phyloP scores from a whole-genome alignment of 331 rosid species.

The Malus hybrid region DNA sequence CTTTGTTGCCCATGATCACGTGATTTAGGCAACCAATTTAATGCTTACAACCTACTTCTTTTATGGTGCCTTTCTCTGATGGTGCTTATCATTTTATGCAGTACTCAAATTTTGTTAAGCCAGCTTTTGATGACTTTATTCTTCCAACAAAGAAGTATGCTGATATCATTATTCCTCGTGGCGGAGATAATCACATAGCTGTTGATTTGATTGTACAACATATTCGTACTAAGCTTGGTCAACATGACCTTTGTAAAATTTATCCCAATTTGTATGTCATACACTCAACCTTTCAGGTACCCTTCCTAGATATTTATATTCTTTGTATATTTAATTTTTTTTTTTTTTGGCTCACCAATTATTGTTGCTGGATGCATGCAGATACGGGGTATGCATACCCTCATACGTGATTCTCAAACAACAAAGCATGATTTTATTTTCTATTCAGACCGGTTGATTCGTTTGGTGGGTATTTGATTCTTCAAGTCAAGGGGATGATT shows the following conservation, averaged over 20 bases:
- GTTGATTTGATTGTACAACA: constrained; percentile 97
- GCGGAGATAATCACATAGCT: constrained; percentile 97
- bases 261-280: constrained; percentile 83
- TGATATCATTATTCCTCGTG: constrained; percentile 96
- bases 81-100: constrained; percentile 39
- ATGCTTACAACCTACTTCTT: not conserved
- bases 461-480: constrained; percentile 54
- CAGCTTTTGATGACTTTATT: constrained; percentile 96
- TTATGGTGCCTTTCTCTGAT: not conserved
- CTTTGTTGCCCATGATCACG: not conserved
- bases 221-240: constrained; percentile 95
- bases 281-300: constrained; percentile 96
- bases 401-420: constrained; percentile 80
- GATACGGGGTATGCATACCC: constrained; percentile 98
- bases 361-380: constrained; percentile 28
- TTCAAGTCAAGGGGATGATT: constrained; percentile 11
- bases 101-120: constrained; percentile 96
- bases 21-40: not conserved
- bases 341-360: not conserved
- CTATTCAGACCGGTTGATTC: constrained; percentile 90
- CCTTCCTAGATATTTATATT: constrained; percentile 5
- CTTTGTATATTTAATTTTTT: not conserved
- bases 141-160: constrained; percentile 99
- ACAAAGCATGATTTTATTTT: constrained; percentile 93
- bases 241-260: constrained; percentile 97